Evolutionary conservation across 495 filamentous ascomycete genomes (phyloP).

Genomic region (Xylaria flabelliformis): DNA sequence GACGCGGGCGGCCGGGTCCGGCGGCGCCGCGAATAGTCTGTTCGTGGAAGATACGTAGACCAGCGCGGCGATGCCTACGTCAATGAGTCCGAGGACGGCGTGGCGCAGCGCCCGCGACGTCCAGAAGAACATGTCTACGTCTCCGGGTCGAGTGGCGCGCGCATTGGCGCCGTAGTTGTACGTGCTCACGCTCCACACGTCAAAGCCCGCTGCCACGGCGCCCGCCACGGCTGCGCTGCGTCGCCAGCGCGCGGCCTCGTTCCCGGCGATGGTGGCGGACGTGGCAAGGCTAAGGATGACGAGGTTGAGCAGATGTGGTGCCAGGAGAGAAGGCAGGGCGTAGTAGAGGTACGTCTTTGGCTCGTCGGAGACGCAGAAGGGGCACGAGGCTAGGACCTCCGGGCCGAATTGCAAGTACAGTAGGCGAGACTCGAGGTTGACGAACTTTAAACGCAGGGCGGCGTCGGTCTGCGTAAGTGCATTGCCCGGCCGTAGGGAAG

Average conservation of each 20-base stretch:
- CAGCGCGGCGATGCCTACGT: conserved; percentile 63
- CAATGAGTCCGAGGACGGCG: conserved; percentile 63
- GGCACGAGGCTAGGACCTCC: conserved; percentile 70
- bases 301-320: conserved; percentile 81
- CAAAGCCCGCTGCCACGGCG: conserved; percentile 63
- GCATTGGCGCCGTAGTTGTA: conserved; percentile 69
- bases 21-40: conserved; percentile 58
- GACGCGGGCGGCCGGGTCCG: conserved; percentile 54
- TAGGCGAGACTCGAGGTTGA: conserved; percentile 71
- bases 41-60: conserved; percentile 81
- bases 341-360: conserved; percentile 78
- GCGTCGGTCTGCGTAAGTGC: conserved; percentile 66
- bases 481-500: conserved; percentile 60
- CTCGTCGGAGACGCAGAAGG: conserved; percentile 81
- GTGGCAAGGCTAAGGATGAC: conserved; percentile 69
- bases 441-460: conserved; percentile 69
- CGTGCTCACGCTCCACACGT: conserved; percentile 63
- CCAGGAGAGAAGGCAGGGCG: conserved; percentile 72
- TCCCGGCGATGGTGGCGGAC: conserved; percentile 57
- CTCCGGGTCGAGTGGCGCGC: conserved; percentile 59
- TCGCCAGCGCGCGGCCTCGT: conserved; percentile 70
- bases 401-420: conserved; percentile 86
- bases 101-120: conserved; percentile 64
- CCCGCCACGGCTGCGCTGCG: conserved; percentile 68
- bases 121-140: conserved; percentile 75